Evolutionary conservation across 1,284 basidiomycete genomes (phyloP).

Genomic region (Lignosus rhinocerotis): DNA sequence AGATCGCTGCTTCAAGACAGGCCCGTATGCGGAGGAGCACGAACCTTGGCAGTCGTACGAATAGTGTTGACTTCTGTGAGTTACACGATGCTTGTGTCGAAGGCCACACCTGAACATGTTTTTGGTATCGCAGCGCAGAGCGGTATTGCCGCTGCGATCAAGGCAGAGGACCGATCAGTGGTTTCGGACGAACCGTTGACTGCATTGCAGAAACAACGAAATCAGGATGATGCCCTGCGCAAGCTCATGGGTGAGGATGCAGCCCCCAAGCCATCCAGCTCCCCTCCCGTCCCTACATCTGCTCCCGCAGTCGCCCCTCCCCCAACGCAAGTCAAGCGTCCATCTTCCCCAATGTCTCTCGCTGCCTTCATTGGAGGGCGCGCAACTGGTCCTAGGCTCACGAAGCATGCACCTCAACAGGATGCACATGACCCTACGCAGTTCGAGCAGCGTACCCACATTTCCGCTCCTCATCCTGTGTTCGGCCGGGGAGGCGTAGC

Average conservation of each 20-base stretch:
- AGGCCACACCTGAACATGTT: not conserved
- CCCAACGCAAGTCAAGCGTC: conserved; percentile 19
- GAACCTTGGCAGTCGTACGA: conserved; percentile 42
- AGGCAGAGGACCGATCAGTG: conserved; percentile 25
- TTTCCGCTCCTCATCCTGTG: conserved; percentile 62
- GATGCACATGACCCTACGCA: conserved; percentile 65
- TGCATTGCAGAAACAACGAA: conserved; percentile 38
- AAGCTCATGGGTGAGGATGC: conserved; percentile 36
- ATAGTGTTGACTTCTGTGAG: conserved; percentile 49
- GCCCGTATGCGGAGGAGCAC: conserved; percentile 64
- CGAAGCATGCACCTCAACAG: conserved; percentile 66
- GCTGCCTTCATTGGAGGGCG: conserved; percentile 78
- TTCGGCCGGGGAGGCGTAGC: conserved; percentile 74
- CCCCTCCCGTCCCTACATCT: conserved; percentile 17
- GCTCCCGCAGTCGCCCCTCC: not conserved
- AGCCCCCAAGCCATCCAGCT: conserved; percentile 13
- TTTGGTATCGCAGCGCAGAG: conserved; percentile 23
- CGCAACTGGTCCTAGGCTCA: conserved; percentile 69
- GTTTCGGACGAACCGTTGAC: conserved; percentile 33
- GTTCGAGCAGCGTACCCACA: conserved; percentile 59
- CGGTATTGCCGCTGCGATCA: conserved; percentile 24
- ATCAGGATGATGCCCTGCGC: conserved; percentile 48
- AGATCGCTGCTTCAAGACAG: conserved; percentile 69
- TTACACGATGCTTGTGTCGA: conserved; percentile 6
- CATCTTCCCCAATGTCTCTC: conserved; percentile 57